Evolutionary conservation across 257 asterid species (phyloP), one percentile per base, ranked within the genome.

Genomic region (Rehmannia glutinosa): DNA sequence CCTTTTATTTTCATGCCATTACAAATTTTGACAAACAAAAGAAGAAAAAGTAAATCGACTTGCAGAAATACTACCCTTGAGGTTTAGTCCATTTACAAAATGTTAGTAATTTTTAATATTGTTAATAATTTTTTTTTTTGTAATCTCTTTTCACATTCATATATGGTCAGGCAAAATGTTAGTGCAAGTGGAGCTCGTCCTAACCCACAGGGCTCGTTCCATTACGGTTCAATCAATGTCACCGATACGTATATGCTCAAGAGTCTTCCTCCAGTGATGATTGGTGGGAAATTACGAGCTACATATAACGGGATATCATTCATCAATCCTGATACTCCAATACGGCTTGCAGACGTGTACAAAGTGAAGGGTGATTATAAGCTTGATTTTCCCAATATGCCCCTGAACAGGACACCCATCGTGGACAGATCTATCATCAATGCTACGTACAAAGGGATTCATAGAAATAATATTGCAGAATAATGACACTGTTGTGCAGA

Each of bases 171-270:
- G 95, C 97, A 85, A 84, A 94, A 94, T 61, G 87, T 62, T 12
- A 27, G 80, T 71, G 97, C 99, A n/a, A 85, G 95, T 72, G 99
- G 99, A 69, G 99, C 99, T 59, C 95, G 99, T 51, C 99, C 99
- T 1, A 94, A 94, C 43, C 99, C 99, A 4, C 99, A 94, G 78
- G 99, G 99, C 35, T 94, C 99, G 6, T 94, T 85, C 75, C 98
- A 76, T 69, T 94, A 94, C 17, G 98, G 98, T 66, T 73, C 80
- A 45, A 87, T 94, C 67, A 91, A 87, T 27, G 91, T 94, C 9
- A 91, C 97, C 2, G 89, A 88, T 61, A 46, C 62, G 15, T 94
- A 94, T 66, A 51, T 84, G 13, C 76, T 94, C 57, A 75, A 46
- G 79, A 87, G 83, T 47, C 49, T 62, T 33, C 96, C 97, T 5